These are phyloP conservation scores for Fagus crenata DNA, from an alignment of 306 rosid genomes.

Conservation along the genomic window DNA sequence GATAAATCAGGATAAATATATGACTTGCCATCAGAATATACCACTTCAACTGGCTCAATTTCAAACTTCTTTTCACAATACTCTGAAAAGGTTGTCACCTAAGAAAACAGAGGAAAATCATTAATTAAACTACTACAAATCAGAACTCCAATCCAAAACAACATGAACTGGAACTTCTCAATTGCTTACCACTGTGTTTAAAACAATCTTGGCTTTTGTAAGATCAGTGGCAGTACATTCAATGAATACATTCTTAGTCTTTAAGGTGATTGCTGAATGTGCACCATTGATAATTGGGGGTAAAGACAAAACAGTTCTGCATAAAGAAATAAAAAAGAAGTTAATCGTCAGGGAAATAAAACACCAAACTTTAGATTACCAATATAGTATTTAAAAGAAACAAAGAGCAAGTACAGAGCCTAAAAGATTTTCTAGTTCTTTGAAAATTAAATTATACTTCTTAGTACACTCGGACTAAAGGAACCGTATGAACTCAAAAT, in stretches of 20 bases:
- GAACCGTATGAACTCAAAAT: slow-evolving; percentile 4
- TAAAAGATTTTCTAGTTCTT: not conserved
- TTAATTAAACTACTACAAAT: slow-evolving; percentile 22
- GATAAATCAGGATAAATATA: slow-evolving; percentile 78
- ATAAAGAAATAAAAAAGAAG: slow-evolving; percentile 23
- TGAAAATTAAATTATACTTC: not conserved
- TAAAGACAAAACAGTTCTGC: slow-evolving; percentile 84
- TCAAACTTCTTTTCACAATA: slow-evolving; percentile 71
- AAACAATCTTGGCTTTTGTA: slow-evolving; percentile 91
- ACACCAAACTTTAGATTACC: not conserved
- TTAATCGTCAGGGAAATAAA: not conserved
- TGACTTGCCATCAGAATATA: slow-evolving; percentile 69
- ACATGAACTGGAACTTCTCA: slow-evolving; percentile 15
- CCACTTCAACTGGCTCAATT: slow-evolving; percentile 90
- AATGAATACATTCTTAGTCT: slow-evolving; percentile 79
- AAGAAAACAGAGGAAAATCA: slow-evolving; percentile 29
- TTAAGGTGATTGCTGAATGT: slow-evolving; percentile 83
- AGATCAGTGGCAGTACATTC: slow-evolving; percentile 98
- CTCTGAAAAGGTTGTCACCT: slow-evolving; percentile 80
- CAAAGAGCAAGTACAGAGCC: not conserved
- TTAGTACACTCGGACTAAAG: not conserved
- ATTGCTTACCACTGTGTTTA: slow-evolving; percentile 73
- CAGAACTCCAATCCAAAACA: slow-evolving; percentile 11
- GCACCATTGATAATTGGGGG: slow-evolving; percentile 97
- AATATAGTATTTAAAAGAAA: not conserved